Percentiles rank a stretch among this genome's conserved stretches.
Conservation (phyloP, 2,329 filamentous ascomycete species). For the Pseudogymnoascus sp. region DNA sequence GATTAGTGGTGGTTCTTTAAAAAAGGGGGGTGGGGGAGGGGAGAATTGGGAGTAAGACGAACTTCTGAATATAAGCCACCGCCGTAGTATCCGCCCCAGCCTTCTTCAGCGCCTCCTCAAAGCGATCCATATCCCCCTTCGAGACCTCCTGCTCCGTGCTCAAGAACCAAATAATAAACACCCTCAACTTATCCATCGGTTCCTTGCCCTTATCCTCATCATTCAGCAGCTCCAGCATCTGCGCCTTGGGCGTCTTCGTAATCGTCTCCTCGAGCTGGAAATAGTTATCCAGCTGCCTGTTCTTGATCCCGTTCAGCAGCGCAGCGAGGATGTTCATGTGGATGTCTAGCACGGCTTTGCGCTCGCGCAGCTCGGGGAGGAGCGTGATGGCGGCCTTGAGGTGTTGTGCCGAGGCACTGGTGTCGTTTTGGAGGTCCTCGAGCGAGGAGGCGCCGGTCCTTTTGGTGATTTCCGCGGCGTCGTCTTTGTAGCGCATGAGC, state of each 20-base stretch:
- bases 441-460: constrained; percentile 90
- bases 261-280: constrained; percentile 93
- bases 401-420: constrained; percentile 82
- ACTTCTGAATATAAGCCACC: constrained; percentile 81
- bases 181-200: constrained; percentile 77
- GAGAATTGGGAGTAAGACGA: no score
- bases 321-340: constrained; percentile 97
- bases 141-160: constrained; percentile 86
- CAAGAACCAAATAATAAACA: constrained; percentile 96
- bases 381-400: constrained; percentile 92
- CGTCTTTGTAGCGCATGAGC: constrained; percentile 89
- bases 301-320: constrained; percentile 71
- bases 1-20: no score
- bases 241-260: constrained; percentile 80
- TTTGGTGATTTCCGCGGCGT: constrained; percentile 86
- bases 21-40: neutral
- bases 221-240: constrained; percentile 80
- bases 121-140: constrained; percentile 73
- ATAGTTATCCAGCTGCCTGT: constrained; percentile 89
- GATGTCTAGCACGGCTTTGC: constrained; percentile 91
- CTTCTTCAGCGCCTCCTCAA: constrained; percentile 73
- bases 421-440: constrained; percentile 87
- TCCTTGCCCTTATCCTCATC: constrained; percentile 75
- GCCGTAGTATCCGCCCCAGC: constrained; percentile 70
- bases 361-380: constrained; percentile 82